Base-by-base conservation (phyloP, 805 yeast species). In the Wickerhamiella spandovensis region DNA sequence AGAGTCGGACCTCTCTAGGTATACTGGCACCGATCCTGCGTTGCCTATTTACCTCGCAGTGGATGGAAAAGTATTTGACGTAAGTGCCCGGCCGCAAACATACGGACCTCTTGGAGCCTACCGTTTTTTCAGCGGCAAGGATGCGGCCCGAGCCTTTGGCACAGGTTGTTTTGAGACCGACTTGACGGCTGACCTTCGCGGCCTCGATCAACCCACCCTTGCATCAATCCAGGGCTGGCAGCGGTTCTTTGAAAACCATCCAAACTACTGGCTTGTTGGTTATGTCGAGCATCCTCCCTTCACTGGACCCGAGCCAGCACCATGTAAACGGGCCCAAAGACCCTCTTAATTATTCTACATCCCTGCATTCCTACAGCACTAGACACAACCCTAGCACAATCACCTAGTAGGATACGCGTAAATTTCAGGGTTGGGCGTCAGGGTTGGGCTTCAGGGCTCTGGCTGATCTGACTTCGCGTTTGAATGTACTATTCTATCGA, bases 81-180 rank as follows among this genome's bases (percentile, higher is more conserved):
- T 83, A 7, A 65, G 78, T 1, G 63, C 72, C 0, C 66, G 74
- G 12, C 65, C 71, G 1, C 65, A 61, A 5, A 65, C 79, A 2
- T 83, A 83, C 61, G 84, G 83, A 0, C 79, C 80, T 0, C 64
- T 69, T 0, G 83, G 83, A 0, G 59, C 76, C 0, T 83, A 83
- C 60, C 58, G 68, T 9, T 65, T 71, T 42, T 74, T 83, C 58
- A 72, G 80, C 30, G 92, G 90, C 1, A 67, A 67, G 43, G 92
- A 83, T 62, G 76, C 78, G 39, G 80, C 87, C 2, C 66, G 89
- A 25, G 83, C 82, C 18, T 81, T 74, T 57, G 79, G 75, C 3
- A 82, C 86, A 1, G 89, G 89, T 2, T 82, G 88, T 57, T 77
- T 83, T 52, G 61, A 65, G 41, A 76, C 74, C 32, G 82, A 82